A percentile compares a stretch with the other conserved stretches of the same genome.
phyloP scores from a whole-genome alignment of 306 rosid genomes.

The Cicer bijugum region DNA sequence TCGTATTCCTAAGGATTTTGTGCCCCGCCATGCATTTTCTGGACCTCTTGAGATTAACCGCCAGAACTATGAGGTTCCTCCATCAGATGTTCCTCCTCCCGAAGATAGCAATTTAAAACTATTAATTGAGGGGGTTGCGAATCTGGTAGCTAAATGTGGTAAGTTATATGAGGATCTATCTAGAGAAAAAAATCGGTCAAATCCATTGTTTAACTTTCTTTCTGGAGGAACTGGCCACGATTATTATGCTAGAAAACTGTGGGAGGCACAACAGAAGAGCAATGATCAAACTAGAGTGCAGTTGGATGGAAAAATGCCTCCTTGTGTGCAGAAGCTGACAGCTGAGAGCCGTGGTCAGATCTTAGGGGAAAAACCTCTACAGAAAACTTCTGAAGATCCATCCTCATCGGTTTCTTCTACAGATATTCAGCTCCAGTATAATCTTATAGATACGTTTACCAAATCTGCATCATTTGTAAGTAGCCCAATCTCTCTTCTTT shows the following conservation, averaged over 20 bases:
- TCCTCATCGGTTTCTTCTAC: constrained; percentile 59
- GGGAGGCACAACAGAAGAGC: constrained; percentile 84
- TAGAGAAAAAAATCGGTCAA: constrained; percentile 80
- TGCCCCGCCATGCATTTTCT: constrained; percentile 73
- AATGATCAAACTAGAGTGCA: constrained; percentile 59
- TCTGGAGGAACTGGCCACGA: constrained; percentile 88
- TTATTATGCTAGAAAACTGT: constrained; percentile 85
- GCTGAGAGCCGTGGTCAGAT: constrained; percentile 87
- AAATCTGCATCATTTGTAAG: constrained; percentile 75
- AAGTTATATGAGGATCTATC: constrained; percentile 93
- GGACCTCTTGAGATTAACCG: constrained; percentile 69
- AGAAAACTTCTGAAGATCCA: constrained; percentile 63
- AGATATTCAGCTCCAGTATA: constrained; percentile 71
- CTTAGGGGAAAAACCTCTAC: constrained; percentile 87
- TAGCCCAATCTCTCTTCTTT: constrained; percentile 36
- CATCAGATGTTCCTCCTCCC: constrained; percentile 75
- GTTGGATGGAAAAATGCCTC: constrained; percentile 59
- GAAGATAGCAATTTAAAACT: constrained; percentile 79
- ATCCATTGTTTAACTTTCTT: constrained; percentile 88
- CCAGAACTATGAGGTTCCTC: constrained; percentile 71
- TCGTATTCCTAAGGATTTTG: constrained; percentile 75
- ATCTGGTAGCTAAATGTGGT: constrained; percentile 94
- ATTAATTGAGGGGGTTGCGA: constrained; percentile 91
- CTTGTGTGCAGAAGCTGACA: constrained; percentile 64
- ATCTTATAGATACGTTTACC: constrained; percentile 90